Evolutionary conservation across 108 stramenopile genomes (phyloP).

Genomic region (Cyclotella atomus): DNA sequence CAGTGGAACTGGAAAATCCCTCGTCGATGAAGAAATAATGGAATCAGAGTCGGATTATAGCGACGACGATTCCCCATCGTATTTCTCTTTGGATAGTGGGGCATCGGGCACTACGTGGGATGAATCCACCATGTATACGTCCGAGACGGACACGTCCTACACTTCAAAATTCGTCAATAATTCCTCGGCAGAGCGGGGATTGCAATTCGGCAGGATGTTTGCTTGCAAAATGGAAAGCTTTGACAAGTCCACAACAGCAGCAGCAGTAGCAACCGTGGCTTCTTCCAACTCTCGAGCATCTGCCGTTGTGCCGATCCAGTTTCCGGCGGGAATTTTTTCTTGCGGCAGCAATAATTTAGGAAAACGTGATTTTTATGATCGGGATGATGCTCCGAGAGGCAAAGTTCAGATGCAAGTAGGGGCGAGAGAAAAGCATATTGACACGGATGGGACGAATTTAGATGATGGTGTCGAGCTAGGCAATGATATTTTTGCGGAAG

Average conservation of each 20-base stretch:
- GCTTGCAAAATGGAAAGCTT: constrained; percentile 5
- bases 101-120: constrained; percentile 33
- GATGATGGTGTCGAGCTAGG: background rate
- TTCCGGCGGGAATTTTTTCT: too few relatives aligned
- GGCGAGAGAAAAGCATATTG: background rate
- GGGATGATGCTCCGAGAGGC: background rate
- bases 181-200: too few relatives aligned
- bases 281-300: background rate
- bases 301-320: too few relatives aligned
- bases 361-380: background rate
- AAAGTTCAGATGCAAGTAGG: background rate
- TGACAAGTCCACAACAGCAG: background rate
- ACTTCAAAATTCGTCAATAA: background rate
- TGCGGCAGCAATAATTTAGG: background rate
- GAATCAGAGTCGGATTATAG: background rate
- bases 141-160: background rate
- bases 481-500: background rate
- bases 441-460: background rate
- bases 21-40: constrained; percentile 17
- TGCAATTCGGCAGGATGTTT: constrained; percentile 7
- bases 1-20: constrained; percentile 10
- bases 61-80: constrained; percentile 13
- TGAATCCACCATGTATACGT: constrained; percentile 25
- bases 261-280: background rate
- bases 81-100: constrained; percentile 14